phyloP scores from a whole-genome alignment of 495 filamentous ascomycete species.

The Lophiostoma macrostomum region DNA sequence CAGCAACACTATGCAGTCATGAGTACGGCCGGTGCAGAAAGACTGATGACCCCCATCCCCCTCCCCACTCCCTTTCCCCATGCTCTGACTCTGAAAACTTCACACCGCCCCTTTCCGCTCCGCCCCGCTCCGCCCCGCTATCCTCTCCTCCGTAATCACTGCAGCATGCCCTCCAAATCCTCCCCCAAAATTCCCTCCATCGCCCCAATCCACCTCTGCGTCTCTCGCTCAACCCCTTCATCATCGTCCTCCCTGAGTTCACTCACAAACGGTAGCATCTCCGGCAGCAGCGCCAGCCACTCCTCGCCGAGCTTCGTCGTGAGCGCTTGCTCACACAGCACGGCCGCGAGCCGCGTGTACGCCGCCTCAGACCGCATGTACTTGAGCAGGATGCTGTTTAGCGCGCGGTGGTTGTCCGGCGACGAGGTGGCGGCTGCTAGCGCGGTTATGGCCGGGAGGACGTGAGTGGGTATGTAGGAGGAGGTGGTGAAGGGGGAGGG shows the following conservation, averaged over 20 bases:
- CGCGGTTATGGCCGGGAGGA: constrained; percentile 63
- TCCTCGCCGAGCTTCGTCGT: constrained; percentile 81
- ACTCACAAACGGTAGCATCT: constrained; percentile 92
- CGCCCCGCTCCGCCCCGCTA: too few relatives aligned
- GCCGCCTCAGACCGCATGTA: constrained; percentile 67
- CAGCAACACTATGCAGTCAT: too few relatives aligned
- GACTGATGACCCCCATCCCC: too few relatives aligned
- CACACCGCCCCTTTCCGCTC: too few relatives aligned
- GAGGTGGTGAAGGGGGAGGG: constrained; percentile 55
- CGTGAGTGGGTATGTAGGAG: constrained; percentile 41
- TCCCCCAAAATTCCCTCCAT: constrained; percentile 87
- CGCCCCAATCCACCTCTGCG: constrained; percentile 76
- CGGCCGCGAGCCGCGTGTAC: constrained; percentile 67
- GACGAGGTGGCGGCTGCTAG: constrained; percentile 75
- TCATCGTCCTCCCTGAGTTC: constrained; percentile 96
- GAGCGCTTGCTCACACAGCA: constrained; percentile 73
- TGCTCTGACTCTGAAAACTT: too few relatives aligned
- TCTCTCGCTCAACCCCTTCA: constrained; percentile 84
- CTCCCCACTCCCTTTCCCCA: too few relatives aligned
- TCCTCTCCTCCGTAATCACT: too few relatives aligned
- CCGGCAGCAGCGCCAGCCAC: constrained; percentile 82
- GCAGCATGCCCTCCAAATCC: constrained; percentile 58
- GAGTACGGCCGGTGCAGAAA: too few relatives aligned
- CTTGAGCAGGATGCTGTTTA: constrained; percentile 73
- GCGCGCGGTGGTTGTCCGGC: constrained; percentile 80